Conservation (phyloP, 2,329 filamentous ascomycete genomes). For the Trichoderma sp. region DNA sequence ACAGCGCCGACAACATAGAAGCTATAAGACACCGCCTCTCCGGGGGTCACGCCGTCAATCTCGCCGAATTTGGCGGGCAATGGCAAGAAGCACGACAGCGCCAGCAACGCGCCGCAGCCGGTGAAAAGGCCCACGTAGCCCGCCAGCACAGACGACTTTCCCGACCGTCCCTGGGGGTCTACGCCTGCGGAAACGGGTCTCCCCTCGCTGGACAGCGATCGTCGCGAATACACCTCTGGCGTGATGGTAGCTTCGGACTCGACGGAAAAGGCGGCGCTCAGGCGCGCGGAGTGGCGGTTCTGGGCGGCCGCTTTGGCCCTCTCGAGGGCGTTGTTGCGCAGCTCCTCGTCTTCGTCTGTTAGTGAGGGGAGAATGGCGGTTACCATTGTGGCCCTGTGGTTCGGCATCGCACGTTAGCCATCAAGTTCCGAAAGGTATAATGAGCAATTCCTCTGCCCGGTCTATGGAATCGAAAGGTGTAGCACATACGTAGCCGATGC, state of each 20-base stretch:
- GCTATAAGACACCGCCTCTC: slow-evolving; percentile 72
- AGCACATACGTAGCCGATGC: slow-evolving; percentile 74
- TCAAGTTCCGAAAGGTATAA: background rate
- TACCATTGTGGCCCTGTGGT: slow-evolving; percentile 78
- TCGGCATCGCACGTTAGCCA: background rate
- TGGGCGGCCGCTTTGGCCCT: slow-evolving; percentile 37
- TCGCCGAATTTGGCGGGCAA: slow-evolving; percentile 76
- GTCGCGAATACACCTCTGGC: slow-evolving; percentile 54
- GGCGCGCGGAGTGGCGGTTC: slow-evolving; percentile 38
- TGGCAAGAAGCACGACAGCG: slow-evolving; percentile 77
- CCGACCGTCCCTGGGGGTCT: slow-evolving; percentile 29
- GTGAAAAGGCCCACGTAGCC: slow-evolving; percentile 91
- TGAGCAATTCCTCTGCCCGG: background rate
- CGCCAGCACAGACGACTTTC: slow-evolving; percentile 63
- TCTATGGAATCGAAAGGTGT: background rate
- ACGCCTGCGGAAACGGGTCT: slow-evolving; percentile 22
- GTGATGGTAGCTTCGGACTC: slow-evolving; percentile 75
- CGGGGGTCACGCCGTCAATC: slow-evolving; percentile 66
- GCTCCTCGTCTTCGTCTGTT: slow-evolving; percentile 48
- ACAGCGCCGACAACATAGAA: slow-evolving; percentile 83
- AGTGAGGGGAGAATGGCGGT: slow-evolving; percentile 83
- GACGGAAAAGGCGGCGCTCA: slow-evolving; percentile 63
- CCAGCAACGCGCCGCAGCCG: slow-evolving; percentile 84
- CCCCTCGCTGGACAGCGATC: slow-evolving; percentile 33
- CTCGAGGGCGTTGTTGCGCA: slow-evolving; percentile 27